Percentiles rank a stretch among this genome's conserved stretches.
Conservation (phyloP, 495 filamentous ascomycete genomes). For the Evernia prunastri region DNA sequence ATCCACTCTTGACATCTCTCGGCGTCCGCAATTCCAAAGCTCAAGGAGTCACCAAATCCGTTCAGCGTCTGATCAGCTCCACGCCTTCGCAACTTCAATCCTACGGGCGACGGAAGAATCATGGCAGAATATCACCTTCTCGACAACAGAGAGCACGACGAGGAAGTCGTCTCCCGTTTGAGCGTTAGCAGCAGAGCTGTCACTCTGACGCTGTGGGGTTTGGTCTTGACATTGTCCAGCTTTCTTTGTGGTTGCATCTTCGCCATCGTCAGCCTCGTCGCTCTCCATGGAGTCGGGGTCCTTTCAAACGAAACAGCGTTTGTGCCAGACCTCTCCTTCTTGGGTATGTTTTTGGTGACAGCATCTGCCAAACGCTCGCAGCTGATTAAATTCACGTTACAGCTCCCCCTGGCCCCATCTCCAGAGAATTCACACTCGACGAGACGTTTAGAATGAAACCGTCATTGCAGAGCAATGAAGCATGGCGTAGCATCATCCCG, state of each 20-base stretch:
- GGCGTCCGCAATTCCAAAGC: neutral
- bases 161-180: neutral
- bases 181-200: neutral
- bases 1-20: neutral
- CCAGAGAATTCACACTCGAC: neutral
- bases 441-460: neutral
- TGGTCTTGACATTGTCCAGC: neutral
- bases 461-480: constrained; percentile 1
- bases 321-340: neutral
- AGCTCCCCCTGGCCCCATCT: constrained; percentile 1
- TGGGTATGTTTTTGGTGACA: neutral
- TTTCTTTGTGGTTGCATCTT: neutral
- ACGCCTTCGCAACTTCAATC: neutral
- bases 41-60: neutral
- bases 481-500: constrained; percentile 13
- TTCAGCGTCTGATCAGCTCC: neutral
- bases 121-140: neutral
- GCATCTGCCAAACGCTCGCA: neutral
- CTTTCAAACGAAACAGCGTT: neutral
- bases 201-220: neutral
- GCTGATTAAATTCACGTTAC: neutral
- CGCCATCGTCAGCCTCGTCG: neutral
- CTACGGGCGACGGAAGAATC: neutral
- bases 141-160: neutral
- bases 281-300: neutral